These are phyloP conservation scores for Coleophoma crateriformis DNA, from an alignment of 2,329 filamentous ascomycete species.

Conservation along the genomic window DNA sequence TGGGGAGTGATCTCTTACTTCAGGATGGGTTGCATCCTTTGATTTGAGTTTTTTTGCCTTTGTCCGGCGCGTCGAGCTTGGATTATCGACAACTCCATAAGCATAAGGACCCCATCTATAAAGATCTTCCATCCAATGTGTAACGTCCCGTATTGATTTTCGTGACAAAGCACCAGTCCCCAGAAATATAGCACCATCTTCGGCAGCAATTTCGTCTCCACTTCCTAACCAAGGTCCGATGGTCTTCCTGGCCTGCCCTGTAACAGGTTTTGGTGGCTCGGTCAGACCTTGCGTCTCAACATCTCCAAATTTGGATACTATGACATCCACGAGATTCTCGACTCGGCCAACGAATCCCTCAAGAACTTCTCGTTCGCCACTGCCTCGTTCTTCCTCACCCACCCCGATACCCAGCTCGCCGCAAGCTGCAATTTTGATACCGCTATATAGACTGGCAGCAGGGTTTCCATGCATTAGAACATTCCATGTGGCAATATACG, in stretches of 20 bases:
- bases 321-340: conserved; percentile 79
- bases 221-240: conserved; percentile 64
- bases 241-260: conserved; percentile 14
- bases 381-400: conserved; percentile 91
- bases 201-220: conserved; percentile 59
- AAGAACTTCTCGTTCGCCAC: conserved; percentile 86
- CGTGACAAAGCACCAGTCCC: conserved; percentile 70
- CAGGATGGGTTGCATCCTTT: conserved; percentile 16
- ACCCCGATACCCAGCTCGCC: conserved; percentile 92
- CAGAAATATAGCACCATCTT: conserved; percentile 83
- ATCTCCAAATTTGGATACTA: conserved; percentile 78
- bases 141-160: conserved; percentile 65
- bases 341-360: conserved; percentile 79
- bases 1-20: conserved; percentile 7
- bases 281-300: conserved; percentile 19
- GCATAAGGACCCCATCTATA: conserved; percentile 79
- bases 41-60: conserved; percentile 32
- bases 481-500: conserved; percentile 70
- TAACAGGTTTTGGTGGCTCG: conserved; percentile 19
- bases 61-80: conserved; percentile 53
- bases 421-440: conserved; percentile 81
- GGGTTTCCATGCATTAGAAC: conserved; percentile 89
- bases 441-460: conserved; percentile 69
- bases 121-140: conserved; percentile 83
- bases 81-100: conserved; percentile 80